Evolutionary conservation across 2,329 filamentous ascomycete genomes (phyloP).

Genomic region (Ophiostoma himal-ulmi): DNA sequence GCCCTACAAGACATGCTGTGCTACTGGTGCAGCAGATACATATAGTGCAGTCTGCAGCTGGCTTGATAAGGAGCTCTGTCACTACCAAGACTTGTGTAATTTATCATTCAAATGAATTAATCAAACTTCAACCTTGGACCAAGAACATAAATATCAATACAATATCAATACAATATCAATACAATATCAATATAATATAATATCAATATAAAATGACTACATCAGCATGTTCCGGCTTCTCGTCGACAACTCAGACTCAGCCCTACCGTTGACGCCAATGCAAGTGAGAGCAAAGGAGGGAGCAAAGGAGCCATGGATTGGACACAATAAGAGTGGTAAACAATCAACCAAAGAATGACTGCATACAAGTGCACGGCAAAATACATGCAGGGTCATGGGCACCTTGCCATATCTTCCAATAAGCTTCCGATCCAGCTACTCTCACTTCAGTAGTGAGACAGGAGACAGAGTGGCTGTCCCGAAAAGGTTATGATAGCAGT

Average conservation of each 20-base stretch:
- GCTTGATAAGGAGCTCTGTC: background rate
- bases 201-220: background rate
- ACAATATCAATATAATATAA: background rate
- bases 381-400: slow-evolving; percentile 5
- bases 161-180: too few relatives aligned
- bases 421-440: background rate
- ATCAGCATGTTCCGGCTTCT: background rate
- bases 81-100: background rate
- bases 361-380: background rate
- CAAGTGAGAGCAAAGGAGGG: background rate
- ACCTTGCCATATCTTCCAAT: background rate
- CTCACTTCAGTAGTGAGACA: background rate
- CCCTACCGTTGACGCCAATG: slow-evolving; percentile 1
- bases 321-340: background rate
- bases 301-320: background rate
- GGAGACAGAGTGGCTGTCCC: background rate
- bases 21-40: background rate
- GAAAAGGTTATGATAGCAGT: background rate
- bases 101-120: background rate
- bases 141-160: too few relatives aligned
- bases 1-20: background rate
- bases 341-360: background rate
- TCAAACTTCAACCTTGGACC: too few relatives aligned
- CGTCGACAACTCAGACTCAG: background rate
- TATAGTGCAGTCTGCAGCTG: too few relatives aligned